phyloP scores from a whole-genome alignment of 768 basidiomycete species.

The Gloeostereum incarnatum region DNA sequence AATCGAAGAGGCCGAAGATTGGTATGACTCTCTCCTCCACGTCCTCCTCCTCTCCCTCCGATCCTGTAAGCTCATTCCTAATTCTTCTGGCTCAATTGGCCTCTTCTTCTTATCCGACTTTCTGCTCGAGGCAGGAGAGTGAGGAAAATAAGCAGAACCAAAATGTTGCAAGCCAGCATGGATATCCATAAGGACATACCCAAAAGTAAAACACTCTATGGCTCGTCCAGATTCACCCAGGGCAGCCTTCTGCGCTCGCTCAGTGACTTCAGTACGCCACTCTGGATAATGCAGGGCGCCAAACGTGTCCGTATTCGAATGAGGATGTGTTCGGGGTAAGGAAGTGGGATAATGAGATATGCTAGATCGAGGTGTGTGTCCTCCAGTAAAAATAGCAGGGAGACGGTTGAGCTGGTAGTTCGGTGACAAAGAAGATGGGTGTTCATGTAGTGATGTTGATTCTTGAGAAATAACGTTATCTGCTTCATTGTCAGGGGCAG shows the following conservation, averaged over 20 bases:
- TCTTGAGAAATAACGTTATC: too few species aligned
- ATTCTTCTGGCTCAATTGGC: slow-evolving; percentile 11
- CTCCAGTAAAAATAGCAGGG: not conserved
- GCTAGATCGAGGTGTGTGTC: not conserved
- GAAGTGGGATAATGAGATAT: not conserved
- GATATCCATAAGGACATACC: slow-evolving; percentile 10
- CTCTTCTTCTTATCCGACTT: slow-evolving; percentile 6
- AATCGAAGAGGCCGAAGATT: too few species aligned
- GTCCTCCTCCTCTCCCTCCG: slow-evolving; percentile 10
- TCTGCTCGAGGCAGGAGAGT: not conserved
- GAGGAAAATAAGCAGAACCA: too few species aligned
- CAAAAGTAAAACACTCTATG: slow-evolving; percentile 35
- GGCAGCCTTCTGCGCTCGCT: slow-evolving; percentile 46
- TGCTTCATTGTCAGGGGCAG: too few species aligned
- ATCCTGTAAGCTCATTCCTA: slow-evolving; percentile 10
- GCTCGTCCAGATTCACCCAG: slow-evolving; percentile 49
- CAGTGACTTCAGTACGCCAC: slow-evolving; percentile 46
- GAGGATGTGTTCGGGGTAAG: not conserved
- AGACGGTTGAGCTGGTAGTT: slow-evolving; percentile 1
- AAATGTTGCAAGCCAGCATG: too few species aligned
- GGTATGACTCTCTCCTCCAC: slow-evolving; percentile 9
- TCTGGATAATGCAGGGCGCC: slow-evolving; percentile 53
- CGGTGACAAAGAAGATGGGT: not conserved
- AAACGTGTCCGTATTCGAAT: slow-evolving; percentile 10
- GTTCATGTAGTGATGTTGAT: too few species aligned